These are phyloP conservation scores for Periconia digitata DNA, from an alignment of 2,329 filamentous ascomycete genomes.

Conservation along the genomic window DNA sequence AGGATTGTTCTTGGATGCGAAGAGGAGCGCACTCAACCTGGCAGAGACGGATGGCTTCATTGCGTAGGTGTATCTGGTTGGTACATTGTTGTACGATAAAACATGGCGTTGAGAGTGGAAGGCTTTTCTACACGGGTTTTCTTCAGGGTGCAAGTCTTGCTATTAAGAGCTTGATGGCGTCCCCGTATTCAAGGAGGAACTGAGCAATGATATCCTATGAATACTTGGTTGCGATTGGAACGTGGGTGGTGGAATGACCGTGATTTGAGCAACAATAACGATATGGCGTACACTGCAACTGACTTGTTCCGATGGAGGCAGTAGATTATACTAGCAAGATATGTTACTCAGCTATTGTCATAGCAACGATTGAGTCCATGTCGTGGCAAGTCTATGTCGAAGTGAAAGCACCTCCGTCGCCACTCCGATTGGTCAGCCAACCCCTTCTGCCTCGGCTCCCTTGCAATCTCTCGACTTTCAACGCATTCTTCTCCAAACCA, in stretches of 20 bases:
- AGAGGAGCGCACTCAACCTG: constrained; percentile 47
- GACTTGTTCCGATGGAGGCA: too few relatives aligned
- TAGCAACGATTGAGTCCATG: not conserved
- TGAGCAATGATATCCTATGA: too few relatives aligned
- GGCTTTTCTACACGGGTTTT: not conserved
- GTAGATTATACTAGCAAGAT: too few relatives aligned
- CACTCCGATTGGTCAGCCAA: constrained; percentile 22
- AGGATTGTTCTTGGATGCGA: constrained; percentile 51
- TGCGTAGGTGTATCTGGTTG: constrained; percentile 17
- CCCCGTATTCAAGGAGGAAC: too few relatives aligned
- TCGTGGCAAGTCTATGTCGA: not conserved
- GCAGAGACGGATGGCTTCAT: constrained; percentile 36
- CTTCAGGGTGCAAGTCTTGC: not conserved
- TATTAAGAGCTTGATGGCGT: too few relatives aligned
- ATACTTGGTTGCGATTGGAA: too few relatives aligned
- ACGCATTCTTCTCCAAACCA: not conserved
- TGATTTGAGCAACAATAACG: too few relatives aligned
- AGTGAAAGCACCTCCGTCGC: constrained; percentile 8
- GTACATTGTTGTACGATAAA: constrained; percentile 10
- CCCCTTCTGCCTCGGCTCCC: constrained; percentile 15
- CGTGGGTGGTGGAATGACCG: too few relatives aligned
- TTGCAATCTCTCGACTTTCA: constrained; percentile 2
- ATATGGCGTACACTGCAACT: too few relatives aligned
- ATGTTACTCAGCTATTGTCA: too few relatives aligned
- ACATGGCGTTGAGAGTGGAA: not conserved